Evolutionary conservation across 2,329 filamentous ascomycete genomes (phyloP).

Genomic region (Apiospora phragmitis): DNA sequence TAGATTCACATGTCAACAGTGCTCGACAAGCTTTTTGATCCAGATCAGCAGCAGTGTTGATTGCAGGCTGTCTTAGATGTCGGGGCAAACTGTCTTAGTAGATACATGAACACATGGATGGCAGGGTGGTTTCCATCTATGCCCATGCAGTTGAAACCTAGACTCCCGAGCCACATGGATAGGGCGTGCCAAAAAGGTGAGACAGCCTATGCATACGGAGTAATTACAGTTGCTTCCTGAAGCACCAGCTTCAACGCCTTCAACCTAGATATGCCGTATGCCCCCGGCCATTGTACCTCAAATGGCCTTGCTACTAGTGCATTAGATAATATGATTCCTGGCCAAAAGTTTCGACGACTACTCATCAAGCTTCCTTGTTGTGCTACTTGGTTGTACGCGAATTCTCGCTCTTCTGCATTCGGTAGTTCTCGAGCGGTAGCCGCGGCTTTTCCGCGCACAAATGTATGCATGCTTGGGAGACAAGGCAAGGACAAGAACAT

Average conservation of each 20-base stretch:
- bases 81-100: not conserved
- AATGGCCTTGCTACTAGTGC: not conserved
- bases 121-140: not conserved
- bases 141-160: not conserved
- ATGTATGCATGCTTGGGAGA: not conserved
- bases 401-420: not conserved
- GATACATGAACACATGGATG: slow-evolving; percentile 4
- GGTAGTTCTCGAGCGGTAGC: not conserved
- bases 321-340: not conserved
- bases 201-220: not conserved
- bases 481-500: not conserved
- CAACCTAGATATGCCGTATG: not conserved
- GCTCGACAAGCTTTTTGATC: not conserved
- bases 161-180: not conserved
- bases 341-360: not conserved
- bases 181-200: not conserved
- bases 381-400: not conserved
- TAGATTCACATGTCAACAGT: not conserved
- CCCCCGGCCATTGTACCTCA: not conserved
- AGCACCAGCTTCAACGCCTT: not conserved
- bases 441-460: not conserved
- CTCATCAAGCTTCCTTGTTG: not conserved
- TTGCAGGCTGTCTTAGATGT: not conserved
- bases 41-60: not conserved
- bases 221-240: not conserved